Evolutionary conservation across 2,329 filamentous ascomycete genomes (phyloP).

Genomic region (Sarocladium oryzae): DNA sequence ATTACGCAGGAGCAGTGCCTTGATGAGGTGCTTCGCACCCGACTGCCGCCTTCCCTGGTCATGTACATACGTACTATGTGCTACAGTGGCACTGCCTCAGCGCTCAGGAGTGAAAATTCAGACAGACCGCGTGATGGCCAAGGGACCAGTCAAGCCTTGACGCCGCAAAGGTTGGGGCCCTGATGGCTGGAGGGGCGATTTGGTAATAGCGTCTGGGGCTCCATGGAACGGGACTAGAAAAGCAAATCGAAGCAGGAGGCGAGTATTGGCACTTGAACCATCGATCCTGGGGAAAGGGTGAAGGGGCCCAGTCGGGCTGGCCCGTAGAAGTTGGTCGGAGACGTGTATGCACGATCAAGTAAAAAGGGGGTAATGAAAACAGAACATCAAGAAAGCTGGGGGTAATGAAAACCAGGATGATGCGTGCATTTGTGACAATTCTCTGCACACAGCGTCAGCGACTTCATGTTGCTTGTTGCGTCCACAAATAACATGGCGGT

Average conservation of each 20-base stretch:
- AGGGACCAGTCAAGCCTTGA: constrained; percentile 8
- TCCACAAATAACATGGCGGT: not conserved
- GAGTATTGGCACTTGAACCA: not conserved
- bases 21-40: not conserved
- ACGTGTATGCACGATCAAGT: constrained; percentile 28
- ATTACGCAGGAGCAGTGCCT: too few species aligned
- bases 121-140: constrained; percentile 6
- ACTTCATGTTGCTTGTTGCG: not conserved
- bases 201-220: constrained; percentile 9
- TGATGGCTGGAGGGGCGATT: constrained; percentile 12
- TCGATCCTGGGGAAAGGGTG: constrained; percentile 5
- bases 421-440: not conserved
- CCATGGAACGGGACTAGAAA: constrained; percentile 7
- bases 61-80: too few species aligned
- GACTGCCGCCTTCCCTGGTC: not conserved
- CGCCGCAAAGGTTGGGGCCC: constrained; percentile 13
- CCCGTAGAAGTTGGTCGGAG: constrained; percentile 14
- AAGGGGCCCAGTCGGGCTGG: constrained; percentile 5
- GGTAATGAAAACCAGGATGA: constrained; percentile 14
- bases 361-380: constrained; percentile 26
- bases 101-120: not conserved
- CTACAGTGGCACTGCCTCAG: not conserved
- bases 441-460: constrained; percentile 2
- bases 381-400: constrained; percentile 12
- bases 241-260: not conserved